These are phyloP conservation scores for Trichoderma koningii DNA, from an alignment of 2,329 filamentous ascomycete genomes.

Conservation along the genomic window DNA sequence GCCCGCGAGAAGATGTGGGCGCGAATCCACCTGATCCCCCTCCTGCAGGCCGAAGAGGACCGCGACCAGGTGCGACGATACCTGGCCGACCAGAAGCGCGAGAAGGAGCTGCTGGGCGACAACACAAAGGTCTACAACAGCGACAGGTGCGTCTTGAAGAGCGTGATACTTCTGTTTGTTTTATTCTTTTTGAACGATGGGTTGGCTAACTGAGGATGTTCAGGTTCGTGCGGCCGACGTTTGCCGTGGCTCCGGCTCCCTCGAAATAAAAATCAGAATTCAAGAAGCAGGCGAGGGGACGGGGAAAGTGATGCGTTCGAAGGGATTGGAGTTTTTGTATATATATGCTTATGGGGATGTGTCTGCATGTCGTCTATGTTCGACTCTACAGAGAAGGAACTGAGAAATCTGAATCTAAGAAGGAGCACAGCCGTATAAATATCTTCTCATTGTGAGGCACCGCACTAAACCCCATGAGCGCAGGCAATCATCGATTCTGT, in stretches of 20 bases:
- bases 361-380: conserved; percentile 1
- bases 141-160: conserved; percentile 66
- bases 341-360: conserved; percentile 27
- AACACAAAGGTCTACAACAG: conserved; percentile 85
- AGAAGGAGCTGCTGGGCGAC: conserved; percentile 85
- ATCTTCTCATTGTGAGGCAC: background rate
- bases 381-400: background rate
- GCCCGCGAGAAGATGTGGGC: conserved; percentile 98
- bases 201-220: background rate
- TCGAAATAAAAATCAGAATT: conserved; percentile 53
- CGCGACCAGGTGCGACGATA: conserved; percentile 88
- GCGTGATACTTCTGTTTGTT: background rate
- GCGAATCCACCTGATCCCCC: conserved; percentile 88
- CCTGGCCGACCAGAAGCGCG: conserved; percentile 81
- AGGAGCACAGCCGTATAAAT: background rate
- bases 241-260: conserved; percentile 68
- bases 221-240: conserved; percentile 82
- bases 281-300: conserved; percentile 2
- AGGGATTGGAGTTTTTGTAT: conserved; percentile 22
- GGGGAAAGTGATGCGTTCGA: background rate
- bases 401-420: conserved; percentile 1
- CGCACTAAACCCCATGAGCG: background rate
- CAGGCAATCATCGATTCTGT: background rate
- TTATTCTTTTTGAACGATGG: background rate
- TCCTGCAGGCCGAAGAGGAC: conserved; percentile 95